Percentiles rank a stretch among this genome's conserved stretches.
Evolutionary conservation across 345 rosid genomes (phyloP).

Genomic region (Clarkia xantiana): DNA sequence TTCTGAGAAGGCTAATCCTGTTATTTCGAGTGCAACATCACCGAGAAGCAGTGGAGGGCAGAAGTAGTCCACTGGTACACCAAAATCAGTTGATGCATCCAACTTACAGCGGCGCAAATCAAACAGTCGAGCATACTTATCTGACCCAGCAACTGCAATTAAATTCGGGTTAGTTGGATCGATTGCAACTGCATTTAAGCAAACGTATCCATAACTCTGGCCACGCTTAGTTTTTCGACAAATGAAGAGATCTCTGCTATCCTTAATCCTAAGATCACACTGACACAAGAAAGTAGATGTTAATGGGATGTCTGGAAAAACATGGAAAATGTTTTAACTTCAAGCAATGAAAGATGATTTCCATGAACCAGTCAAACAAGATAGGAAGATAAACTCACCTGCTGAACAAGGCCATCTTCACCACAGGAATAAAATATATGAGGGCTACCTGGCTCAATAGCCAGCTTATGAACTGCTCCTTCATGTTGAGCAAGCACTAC

Average conservation of each 20-base stretch:
- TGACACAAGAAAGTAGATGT: constrained; percentile 23
- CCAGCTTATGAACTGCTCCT: constrained; percentile 66
- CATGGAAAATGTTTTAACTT: neutral
- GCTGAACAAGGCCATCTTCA: constrained; percentile 90
- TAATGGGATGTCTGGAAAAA: constrained; percentile 7
- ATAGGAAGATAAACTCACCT: constrained; percentile 31
- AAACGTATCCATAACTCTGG: constrained; percentile 23
- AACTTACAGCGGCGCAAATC: constrained; percentile 62
- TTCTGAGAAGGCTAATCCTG: constrained; percentile 81
- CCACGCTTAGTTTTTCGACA: constrained; percentile 29
- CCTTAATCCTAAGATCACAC: constrained; percentile 71
- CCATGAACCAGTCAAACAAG: neutral
- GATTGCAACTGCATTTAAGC: constrained; percentile 59
- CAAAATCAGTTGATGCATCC: constrained; percentile 40
- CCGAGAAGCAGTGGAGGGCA: constrained; percentile 68
- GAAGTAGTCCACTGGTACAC: constrained; percentile 44
- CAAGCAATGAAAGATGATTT: neutral
- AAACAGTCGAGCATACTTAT: constrained; percentile 70
- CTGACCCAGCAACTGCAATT: constrained; percentile 68
- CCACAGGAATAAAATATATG: constrained; percentile 69
- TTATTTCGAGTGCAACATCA: constrained; percentile 44
- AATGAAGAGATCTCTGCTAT: constrained; percentile 55
- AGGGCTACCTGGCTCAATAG: constrained; percentile 85
- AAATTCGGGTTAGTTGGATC: constrained; percentile 71
- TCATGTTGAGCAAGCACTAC: constrained; percentile 41